These are phyloP conservation scores for Metschnikowia dekortorum DNA, from an alignment of 805 yeast species.

Conservation along the genomic window DNA sequence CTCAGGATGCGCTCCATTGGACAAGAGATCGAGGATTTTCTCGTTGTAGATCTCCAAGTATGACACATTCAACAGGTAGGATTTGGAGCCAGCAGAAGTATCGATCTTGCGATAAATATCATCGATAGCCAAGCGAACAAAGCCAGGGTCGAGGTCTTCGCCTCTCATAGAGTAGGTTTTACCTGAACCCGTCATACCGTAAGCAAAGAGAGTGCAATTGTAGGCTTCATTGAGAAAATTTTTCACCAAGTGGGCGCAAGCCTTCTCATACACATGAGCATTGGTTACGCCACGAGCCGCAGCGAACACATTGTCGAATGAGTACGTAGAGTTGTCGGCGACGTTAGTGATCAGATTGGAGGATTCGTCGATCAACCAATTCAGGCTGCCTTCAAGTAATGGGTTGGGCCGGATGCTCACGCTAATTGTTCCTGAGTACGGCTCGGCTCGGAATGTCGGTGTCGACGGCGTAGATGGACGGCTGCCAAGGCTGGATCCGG, in stretches of 20 bases:
- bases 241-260: conserved; percentile 51
- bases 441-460: conserved; percentile 32
- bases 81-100: conserved; percentile 20
- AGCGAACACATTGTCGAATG: conserved; percentile 75
- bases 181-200: conserved; percentile 94
- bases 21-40: conserved; percentile 58
- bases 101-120: conserved; percentile 51
- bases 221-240: conserved; percentile 62
- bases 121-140: conserved; percentile 63
- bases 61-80: conserved; percentile 53
- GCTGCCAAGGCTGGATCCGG: conserved; percentile 33
- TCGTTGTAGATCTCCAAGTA: conserved; percentile 89
- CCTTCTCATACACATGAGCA: conserved; percentile 52
- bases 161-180: conserved; percentile 89
- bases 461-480: conserved; percentile 41
- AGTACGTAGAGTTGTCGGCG: conserved; percentile 58
- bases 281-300: conserved; percentile 45
- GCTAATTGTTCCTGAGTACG: conserved; percentile 66
- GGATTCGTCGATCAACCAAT: conserved; percentile 44
- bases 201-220: conserved; percentile 88
- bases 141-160: conserved; percentile 55
- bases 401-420: conserved; percentile 83
- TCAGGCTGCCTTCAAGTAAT: conserved; percentile 24
- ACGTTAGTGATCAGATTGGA: conserved; percentile 39
- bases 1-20: conserved; percentile 38